Conservation (phyloP, 1,284 basidiomycete genomes). For the Bjerkandera adusta region DNA sequence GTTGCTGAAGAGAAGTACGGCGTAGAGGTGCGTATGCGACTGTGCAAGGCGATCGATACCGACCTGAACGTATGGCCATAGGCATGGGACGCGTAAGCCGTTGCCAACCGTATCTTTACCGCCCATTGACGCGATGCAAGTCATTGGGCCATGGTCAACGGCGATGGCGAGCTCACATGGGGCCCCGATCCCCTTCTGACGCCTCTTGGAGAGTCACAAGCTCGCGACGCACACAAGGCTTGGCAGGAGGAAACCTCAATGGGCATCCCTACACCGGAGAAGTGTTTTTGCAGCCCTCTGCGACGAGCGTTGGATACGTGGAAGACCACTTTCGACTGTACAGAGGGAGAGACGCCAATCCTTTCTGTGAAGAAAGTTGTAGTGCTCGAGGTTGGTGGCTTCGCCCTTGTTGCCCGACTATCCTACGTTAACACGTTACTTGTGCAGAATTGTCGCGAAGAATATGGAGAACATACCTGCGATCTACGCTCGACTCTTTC, state of each 20-base stretch:
- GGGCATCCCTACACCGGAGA: constrained; percentile 60
- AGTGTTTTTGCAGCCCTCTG: constrained; percentile 71
- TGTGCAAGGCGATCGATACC: constrained; percentile 1
- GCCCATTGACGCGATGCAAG: constrained; percentile 29
- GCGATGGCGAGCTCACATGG: constrained; percentile 75
- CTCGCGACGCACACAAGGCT: constrained; percentile 45
- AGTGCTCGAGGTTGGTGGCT: constrained; percentile 29
- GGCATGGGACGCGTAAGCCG: constrained; percentile 56
- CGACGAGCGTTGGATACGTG: constrained; percentile 72
- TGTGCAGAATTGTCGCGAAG: constrained; percentile 61
- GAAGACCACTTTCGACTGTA: constrained; percentile 57
- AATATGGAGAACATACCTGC: constrained; percentile 72
- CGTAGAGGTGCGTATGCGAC: constrained; percentile 37
- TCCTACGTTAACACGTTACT: background rate
- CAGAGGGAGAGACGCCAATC: constrained; percentile 17
- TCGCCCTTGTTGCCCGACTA: background rate
- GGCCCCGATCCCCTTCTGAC: constrained; percentile 84
- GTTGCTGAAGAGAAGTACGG: constrained; percentile 74
- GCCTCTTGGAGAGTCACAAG: constrained; percentile 62
- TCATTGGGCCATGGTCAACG: constrained; percentile 68
- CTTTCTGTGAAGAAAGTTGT: constrained; percentile 16
- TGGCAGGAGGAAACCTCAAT: constrained; percentile 58
- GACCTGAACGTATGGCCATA: constrained; percentile 15
- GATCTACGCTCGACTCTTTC: constrained; percentile 61
- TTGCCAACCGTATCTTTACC: background rate